A percentile compares a stretch with the other conserved stretches of the same genome.
Evolutionary conservation across 148 eudicot species (phyloP).

Genomic region (Polygonum maritimum): DNA sequence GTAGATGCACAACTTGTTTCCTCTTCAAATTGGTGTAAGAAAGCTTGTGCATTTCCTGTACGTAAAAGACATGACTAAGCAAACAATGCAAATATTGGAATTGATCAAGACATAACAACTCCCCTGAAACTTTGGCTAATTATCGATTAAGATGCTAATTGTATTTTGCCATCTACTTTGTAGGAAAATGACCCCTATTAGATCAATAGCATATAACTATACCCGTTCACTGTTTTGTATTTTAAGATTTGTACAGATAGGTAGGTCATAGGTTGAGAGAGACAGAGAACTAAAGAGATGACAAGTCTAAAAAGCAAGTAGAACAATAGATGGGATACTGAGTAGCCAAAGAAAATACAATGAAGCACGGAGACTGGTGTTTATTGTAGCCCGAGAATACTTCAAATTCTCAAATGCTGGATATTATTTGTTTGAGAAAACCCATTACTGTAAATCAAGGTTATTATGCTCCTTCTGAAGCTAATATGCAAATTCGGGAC

Average conservation of each 20-base stretch:
- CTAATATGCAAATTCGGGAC: background rate
- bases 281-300: background rate
- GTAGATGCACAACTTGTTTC: constrained; percentile 24
- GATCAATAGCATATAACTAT: background rate
- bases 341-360: background rate
- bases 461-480: background rate
- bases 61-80: background rate
- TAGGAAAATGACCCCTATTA: background rate
- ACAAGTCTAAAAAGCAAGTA: background rate
- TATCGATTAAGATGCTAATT: background rate
- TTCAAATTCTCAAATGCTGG: background rate
- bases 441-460: background rate
- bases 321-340: background rate
- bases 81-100: background rate
- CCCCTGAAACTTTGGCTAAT: background rate
- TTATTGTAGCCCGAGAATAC: background rate
- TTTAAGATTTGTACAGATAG: no score
- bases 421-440: background rate
- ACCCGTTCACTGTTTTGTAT: background rate
- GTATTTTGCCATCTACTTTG: background rate
- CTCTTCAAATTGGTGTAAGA: constrained; percentile 30
- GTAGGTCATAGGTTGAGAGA: no score
- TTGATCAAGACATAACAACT: background rate
- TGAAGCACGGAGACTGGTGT: background rate
- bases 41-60: constrained; percentile 44